Evolutionary conservation across 1,284 basidiomycete genomes (phyloP).

Genomic region (Trichosporon asahii): DNA sequence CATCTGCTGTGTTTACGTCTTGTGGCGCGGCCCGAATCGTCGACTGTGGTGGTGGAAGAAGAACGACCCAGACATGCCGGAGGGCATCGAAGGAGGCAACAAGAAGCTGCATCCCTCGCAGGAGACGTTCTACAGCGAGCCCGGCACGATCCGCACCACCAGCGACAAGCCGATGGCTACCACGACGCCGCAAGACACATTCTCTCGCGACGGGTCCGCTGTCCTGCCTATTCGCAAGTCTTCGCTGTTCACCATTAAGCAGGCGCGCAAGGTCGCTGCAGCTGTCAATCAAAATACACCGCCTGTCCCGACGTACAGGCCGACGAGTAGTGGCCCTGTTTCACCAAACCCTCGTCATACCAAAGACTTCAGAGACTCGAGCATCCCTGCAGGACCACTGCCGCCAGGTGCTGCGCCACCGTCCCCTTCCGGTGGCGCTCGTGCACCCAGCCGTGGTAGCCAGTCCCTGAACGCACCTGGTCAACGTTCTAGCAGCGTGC

Average conservation of each 20-base stretch:
- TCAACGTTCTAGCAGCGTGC: neutral
- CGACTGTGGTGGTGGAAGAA: conserved; percentile 10
- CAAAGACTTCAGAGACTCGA: conserved; percentile 2
- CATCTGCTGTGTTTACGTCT: conserved; percentile 3
- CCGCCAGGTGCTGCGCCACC: conserved; percentile 3
- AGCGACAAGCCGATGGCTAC: neutral
- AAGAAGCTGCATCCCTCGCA: conserved; percentile 1
- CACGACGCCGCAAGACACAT: neutral
- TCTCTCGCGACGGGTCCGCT: neutral
- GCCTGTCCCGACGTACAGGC: neutral
- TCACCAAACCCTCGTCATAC: neutral
- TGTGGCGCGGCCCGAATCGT: conserved; percentile 9
- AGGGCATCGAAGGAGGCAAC: neutral
- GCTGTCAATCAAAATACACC: neutral
- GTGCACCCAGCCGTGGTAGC: neutral
- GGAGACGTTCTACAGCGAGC: neutral
- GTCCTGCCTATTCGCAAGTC: conserved; percentile 1
- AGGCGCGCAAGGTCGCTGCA: neutral
- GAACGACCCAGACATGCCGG: neutral
- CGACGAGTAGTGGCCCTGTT: neutral
- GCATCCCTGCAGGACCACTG: neutral
- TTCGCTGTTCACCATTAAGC: conserved; percentile 3
- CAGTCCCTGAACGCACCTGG: conserved; percentile 1
- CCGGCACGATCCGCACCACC: neutral
- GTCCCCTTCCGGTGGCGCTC: neutral